Percentiles rank a stretch among this genome's conserved stretches.
Evolutionary conservation across 495 filamentous ascomycete species (phyloP).

Genomic region (Xylaria intraflava): DNA sequence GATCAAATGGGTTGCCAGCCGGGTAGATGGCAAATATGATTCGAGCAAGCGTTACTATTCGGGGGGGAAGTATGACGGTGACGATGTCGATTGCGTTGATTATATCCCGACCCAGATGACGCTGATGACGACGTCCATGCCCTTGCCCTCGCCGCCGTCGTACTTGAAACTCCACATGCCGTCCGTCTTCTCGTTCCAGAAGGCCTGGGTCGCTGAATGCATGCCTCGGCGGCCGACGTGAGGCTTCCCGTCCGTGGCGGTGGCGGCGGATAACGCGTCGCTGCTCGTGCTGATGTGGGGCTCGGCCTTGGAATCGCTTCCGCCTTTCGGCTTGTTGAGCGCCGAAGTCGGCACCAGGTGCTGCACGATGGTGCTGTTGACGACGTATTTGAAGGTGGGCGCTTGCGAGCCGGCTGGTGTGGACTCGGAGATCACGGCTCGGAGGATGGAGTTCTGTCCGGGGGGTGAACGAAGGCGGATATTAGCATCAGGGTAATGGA

Average conservation of each 20-base stretch:
- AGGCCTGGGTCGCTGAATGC: constrained; percentile 91
- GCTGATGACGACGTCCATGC: constrained; percentile 86
- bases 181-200: constrained; percentile 95
- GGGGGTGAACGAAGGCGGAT: neutral
- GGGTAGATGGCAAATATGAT: too few relatives aligned
- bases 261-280: constrained; percentile 19
- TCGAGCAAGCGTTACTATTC: neutral
- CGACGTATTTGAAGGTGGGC: constrained; percentile 76
- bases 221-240: constrained; percentile 81
- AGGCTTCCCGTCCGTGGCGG: constrained; percentile 46
- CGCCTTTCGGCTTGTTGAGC: constrained; percentile 45
- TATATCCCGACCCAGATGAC: constrained; percentile 78
- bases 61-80: neutral
- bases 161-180: constrained; percentile 98
- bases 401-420: constrained; percentile 45
- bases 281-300: constrained; percentile 35
- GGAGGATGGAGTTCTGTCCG: constrained; percentile 73
- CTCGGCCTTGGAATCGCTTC: constrained; percentile 28
- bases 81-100: neutral
- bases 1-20: too few relatives aligned
- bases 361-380: constrained; percentile 97
- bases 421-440: constrained; percentile 76
- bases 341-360: constrained; percentile 57
- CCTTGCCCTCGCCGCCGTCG: constrained; percentile 72
- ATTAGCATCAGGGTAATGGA: neutral